These are phyloP conservation scores for Amoebophrya sp. DNA, from an alignment of 169 alveolate species.

Conservation along the genomic window DNA sequence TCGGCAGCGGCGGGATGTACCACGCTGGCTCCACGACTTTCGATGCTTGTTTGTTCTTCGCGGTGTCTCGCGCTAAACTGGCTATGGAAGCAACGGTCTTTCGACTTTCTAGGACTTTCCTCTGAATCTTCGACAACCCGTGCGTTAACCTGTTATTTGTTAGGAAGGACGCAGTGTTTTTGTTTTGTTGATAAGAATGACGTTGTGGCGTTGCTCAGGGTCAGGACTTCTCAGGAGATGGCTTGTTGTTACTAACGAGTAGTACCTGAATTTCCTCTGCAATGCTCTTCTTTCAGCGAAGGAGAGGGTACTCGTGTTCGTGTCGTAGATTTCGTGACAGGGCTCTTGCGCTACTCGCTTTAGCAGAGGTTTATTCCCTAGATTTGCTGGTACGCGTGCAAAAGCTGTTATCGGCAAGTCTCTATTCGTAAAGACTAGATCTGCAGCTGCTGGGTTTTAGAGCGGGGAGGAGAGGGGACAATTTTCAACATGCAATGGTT, in stretches of 20 bases:
- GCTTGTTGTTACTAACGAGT: too few relatives aligned
- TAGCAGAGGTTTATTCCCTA: not conserved
- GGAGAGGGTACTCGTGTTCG: not conserved
- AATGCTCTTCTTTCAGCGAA: not conserved
- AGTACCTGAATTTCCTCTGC: conserved; percentile 21
- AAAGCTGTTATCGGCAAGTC: not conserved
- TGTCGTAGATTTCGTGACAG: conserved; percentile 2
- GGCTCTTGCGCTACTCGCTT: not conserved
- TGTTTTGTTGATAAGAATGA: too few relatives aligned
- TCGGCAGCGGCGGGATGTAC: conserved; percentile 25
- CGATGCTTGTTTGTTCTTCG: not conserved
- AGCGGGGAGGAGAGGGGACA: too few relatives aligned
- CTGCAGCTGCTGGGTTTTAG: too few relatives aligned
- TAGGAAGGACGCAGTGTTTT: too few relatives aligned
- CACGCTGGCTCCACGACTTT: not conserved
- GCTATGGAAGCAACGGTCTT: not conserved
- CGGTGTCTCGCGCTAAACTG: not conserved
- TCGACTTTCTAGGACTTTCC: not conserved
- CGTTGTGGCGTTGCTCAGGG: too few relatives aligned
- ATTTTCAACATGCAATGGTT: too few relatives aligned
- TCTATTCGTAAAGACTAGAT: not conserved
- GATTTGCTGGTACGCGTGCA: not conserved
- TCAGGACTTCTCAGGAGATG: too few relatives aligned
- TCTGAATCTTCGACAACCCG: not conserved
- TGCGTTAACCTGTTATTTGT: not conserved